A percentile compares a stretch with the other conserved stretches of the same genome.
Evolutionary conservation across 495 filamentous ascomycete species (phyloP).

Genomic region (Cercophora scortea): DNA sequence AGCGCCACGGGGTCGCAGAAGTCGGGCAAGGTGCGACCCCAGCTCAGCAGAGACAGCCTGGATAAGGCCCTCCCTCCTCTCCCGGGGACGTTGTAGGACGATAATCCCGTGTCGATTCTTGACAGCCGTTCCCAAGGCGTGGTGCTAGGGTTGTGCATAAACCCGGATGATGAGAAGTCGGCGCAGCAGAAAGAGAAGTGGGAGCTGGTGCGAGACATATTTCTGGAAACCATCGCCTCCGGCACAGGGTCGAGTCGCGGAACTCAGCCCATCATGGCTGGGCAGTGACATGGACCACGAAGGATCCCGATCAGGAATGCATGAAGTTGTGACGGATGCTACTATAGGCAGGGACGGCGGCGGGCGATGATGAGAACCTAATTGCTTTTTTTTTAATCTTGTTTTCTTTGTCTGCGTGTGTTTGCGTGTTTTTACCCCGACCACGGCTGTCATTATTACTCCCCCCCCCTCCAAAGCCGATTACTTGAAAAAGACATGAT

Average conservation of each 20-base stretch:
- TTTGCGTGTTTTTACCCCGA: not conserved
- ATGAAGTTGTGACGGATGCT: not conserved
- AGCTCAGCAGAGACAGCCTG: conserved; percentile 33
- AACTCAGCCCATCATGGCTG: too few relatives aligned
- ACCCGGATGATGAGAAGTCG: not conserved
- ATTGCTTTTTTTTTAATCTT: conserved; percentile 14
- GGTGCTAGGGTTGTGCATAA: not conserved
- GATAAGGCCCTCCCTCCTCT: conserved; percentile 52
- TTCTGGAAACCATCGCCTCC: conserved; percentile 4
- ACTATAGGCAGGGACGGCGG: not conserved
- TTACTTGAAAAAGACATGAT: conserved; percentile 34
- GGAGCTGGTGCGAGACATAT: conserved; percentile 8
- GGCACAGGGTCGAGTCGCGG: not conserved
- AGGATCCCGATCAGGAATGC: not conserved
- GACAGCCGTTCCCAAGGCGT: not conserved
- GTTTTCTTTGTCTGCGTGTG: conserved; percentile 16
- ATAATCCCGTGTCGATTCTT: not conserved
- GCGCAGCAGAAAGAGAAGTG: conserved; percentile 7
- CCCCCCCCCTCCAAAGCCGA: conserved; percentile 2
- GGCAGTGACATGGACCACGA: not conserved
- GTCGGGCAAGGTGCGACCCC: conserved; percentile 13
- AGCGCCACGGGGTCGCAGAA: conserved; percentile 21
- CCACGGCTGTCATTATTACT: not conserved
- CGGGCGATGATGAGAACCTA: not conserved
- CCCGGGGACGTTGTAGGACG: conserved; percentile 26